phyloP scores from a whole-genome alignment of 202 grass and related monocot species.

The Zoysia matrella region DNA sequence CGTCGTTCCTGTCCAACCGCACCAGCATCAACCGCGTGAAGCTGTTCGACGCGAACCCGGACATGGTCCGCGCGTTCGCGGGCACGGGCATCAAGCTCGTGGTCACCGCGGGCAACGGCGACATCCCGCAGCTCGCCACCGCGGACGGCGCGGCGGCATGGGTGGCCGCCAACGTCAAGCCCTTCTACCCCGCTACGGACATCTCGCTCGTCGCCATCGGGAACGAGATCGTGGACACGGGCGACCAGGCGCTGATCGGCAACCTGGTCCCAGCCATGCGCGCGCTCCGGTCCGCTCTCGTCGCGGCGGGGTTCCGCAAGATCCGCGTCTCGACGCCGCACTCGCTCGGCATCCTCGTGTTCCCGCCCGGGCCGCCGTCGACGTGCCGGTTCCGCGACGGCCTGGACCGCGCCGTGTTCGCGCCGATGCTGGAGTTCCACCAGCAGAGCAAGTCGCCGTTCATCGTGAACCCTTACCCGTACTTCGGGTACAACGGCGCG shows the following conservation, averaged over 20 bases:
- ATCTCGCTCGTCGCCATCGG: constrained; percentile 72
- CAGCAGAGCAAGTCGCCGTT: constrained; percentile 59
- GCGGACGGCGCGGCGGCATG: constrained; percentile 56
- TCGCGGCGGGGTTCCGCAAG: constrained; percentile 48
- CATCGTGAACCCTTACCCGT: constrained; percentile 83
- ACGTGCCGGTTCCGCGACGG: constrained; percentile 62
- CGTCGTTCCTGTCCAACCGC: constrained; percentile 57
- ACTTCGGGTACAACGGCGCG: constrained; percentile 83
- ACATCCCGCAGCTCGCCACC: constrained; percentile 62
- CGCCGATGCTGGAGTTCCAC: constrained; percentile 82
- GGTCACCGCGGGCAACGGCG: constrained; percentile 73
- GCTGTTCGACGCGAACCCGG: constrained; percentile 74
- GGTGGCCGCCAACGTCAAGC: constrained; percentile 64
- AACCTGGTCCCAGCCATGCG: constrained; percentile 75
- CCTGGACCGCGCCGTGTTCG: constrained; percentile 55
- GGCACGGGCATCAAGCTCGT: constrained; percentile 64
- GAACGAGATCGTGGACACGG: constrained; percentile 74
- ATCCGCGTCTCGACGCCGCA: constrained; percentile 83
- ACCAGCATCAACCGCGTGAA: constrained; percentile 81
- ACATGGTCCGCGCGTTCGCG: constrained; percentile 73
- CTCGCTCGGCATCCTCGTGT: constrained; percentile 64
- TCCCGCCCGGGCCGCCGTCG: constrained; percentile 56
- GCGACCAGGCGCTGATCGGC: constrained; percentile 55
- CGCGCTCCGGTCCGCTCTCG: constrained; percentile 52
- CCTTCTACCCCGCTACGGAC: constrained; percentile 68